Evolutionary conservation across 768 basidiomycete species (phyloP), one percentile per base, ranked within the genome.

Genomic region (Boletus rubroflammeus): DNA sequence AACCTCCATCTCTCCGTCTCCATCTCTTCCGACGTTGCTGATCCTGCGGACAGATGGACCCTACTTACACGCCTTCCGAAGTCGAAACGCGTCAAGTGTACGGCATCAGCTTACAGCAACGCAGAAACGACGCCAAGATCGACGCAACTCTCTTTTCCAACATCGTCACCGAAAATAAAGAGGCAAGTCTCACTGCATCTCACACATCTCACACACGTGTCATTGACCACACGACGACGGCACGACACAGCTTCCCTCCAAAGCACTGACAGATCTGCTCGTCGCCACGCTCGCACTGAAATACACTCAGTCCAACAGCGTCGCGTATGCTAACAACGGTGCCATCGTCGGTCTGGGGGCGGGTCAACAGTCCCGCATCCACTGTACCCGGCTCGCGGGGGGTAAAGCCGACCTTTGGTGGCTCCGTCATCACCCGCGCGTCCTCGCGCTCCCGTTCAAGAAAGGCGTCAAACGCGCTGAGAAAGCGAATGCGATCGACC

Each of bases 391-490:
- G 29, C 86, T 99, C 42, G 97, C 97, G 3, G 97, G 97, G 3
- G 83, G 86, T 48, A 98, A 99, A 74, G 94, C 96, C n/a, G 97
- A 99, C 74, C 81, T 93, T 60, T 99, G 97, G 97, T 98, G 97
- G 96, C 80, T 98, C 51, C 87, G 97, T 13, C 94, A 98, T 76
- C 94, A 98, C 74, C 88, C 95, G 1, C 86, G 90, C 43, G 96
- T 97, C 41, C 86, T 98, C 57, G 78, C 81, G 4, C 83, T 99
- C 23, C 91, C 96, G 2, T 99, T 98, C 83, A 98, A 96, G 70
- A 93, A 94, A 67, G 95, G 95, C 40, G 87, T 92, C 62, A 98
- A 98, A 79, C 86, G 97, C 48, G 93, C 97, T 1, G 97, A 99
- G 64, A 98, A 97, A 73, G 93, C 96, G 31, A 98, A 98, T 73